Evolutionary conservation across 768 basidiomycete genomes (phyloP), one percentile per base, ranked within the genome.

Genomic region (Amanita inopinata): DNA sequence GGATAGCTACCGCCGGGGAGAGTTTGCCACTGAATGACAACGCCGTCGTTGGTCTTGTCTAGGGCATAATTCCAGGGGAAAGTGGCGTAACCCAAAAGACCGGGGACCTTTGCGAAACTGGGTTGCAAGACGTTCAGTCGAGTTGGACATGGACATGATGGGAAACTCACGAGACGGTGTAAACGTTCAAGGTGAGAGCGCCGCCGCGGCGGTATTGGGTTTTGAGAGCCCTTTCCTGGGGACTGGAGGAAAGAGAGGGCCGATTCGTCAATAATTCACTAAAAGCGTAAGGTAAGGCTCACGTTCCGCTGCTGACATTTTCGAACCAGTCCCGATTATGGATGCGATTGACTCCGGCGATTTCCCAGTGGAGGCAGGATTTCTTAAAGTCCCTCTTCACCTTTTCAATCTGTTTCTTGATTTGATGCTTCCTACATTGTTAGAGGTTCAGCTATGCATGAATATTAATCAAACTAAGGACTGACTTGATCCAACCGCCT

Each of bases 61-160:
- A 7, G 7, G n/a, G 27, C 27, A n/a, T 7, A 28, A n/a, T 28
- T 28, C 27, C 27, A 28, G n/a, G 27, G 27, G 27, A 28, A 28
- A n/a, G 27, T 28, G n/a, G 27, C 7, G 27, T 28, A 28, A n/a
- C 27, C 27, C 7, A 28, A n/a, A n/a, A 28, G 27, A 7, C 27
- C 27, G n/a, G 27, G 27, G n/a, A n/a, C n/a, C 7, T n/a, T 28
- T 7, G n/a, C 27, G 27, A 28, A n/a, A n/a, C 27, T 28, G 27
- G 27, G 7, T 7, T 7, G n/a, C 27, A 28, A 28, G 27, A 28
- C 7, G 27, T 28, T 7, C 7, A n/a, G 7, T 7, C 27, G 7
- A 60, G 27, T 28, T n/a, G 27, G 64, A 36, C 1, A 33, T 18
- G 10, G 14, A 5, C 46, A 19, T 17, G 30, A 14, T 47, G 9